phyloP scores from a whole-genome alignment of 2,329 filamentous ascomycete genomes.

The Colletotrichum gigasporum region DNA sequence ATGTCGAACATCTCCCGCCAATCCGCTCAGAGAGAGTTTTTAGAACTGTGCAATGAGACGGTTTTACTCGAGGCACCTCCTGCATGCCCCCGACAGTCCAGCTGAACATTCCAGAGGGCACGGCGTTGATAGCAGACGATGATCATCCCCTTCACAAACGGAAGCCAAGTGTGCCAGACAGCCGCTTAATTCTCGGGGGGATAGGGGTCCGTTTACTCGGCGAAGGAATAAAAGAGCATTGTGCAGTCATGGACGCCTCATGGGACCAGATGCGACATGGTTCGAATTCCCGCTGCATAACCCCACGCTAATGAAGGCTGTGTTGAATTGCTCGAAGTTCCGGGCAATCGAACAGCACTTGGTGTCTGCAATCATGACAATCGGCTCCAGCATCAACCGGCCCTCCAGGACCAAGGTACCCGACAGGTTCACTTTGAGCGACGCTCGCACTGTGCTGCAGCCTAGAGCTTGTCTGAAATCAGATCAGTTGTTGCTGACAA shows the following conservation, averaged over 20 bases:
- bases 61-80: too few relatives aligned
- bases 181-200: too few relatives aligned
- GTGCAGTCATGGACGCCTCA: too few relatives aligned
- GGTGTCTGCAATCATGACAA: background rate
- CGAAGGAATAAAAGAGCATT: too few relatives aligned
- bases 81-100: too few relatives aligned
- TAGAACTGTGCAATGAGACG: too few relatives aligned
- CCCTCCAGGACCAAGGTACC: background rate
- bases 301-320: background rate
- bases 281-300: background rate
- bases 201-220: too few relatives aligned
- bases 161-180: too few relatives aligned
- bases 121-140: too few relatives aligned
- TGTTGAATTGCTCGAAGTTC: background rate
- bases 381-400: background rate
- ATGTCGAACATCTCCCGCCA: background rate
- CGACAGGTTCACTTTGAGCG: background rate
- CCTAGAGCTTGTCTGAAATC: background rate
- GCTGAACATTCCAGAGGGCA: too few relatives aligned
- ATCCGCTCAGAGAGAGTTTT: background rate
- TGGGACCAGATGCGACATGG: background rate
- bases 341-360: background rate
- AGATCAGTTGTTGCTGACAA: constrained; percentile 3
- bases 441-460: background rate
- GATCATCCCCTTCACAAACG: too few relatives aligned